A percentile compares a stretch with the other conserved stretches of the same genome.
Conservation (phyloP, 306 rosid species). For the Mimosa pudica region DNA sequence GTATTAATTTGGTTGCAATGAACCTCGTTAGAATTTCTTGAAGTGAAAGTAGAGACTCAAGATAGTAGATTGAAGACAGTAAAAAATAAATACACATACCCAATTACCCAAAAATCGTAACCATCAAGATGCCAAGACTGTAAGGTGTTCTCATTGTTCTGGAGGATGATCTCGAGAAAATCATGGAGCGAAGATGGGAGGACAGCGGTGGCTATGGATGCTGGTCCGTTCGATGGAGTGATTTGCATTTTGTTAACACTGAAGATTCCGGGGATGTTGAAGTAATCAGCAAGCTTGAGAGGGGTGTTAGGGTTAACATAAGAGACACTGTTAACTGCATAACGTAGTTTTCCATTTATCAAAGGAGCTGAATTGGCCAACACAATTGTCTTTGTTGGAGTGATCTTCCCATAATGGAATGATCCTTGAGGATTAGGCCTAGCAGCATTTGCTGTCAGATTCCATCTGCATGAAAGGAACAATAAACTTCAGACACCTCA, state of each 20-base stretch:
- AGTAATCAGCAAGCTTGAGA: constrained; percentile 92
- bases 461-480: constrained; percentile 68
- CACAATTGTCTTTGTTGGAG: constrained; percentile 70
- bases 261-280: constrained; percentile 87
- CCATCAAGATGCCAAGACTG: constrained; percentile 98
- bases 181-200: constrained; percentile 66
- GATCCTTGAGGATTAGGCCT: constrained; percentile 99
- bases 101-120: constrained; percentile 92
- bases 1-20: constrained; percentile 34
- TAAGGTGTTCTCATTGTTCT: constrained; percentile 69
- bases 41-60: constrained; percentile 13
- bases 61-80: constrained; percentile 14
- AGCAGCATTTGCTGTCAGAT: constrained; percentile 95
- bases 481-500: constrained; percentile 15
- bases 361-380: constrained; percentile 75
- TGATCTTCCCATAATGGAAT: constrained; percentile 82
- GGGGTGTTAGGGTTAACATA: constrained; percentile 83
- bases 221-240: constrained; percentile 66
- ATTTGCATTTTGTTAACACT: constrained; percentile 58
- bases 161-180: constrained; percentile 83
- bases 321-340: constrained; percentile 77
- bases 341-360: constrained; percentile 76
- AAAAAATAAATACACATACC: constrained; percentile 50
- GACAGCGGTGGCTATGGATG: constrained; percentile 63
- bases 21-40: constrained; percentile 21